These are phyloP conservation scores for Pulveroboletus ridleyi DNA, from an alignment of 1,284 basidiomycete species.

Conservation along the genomic window DNA sequence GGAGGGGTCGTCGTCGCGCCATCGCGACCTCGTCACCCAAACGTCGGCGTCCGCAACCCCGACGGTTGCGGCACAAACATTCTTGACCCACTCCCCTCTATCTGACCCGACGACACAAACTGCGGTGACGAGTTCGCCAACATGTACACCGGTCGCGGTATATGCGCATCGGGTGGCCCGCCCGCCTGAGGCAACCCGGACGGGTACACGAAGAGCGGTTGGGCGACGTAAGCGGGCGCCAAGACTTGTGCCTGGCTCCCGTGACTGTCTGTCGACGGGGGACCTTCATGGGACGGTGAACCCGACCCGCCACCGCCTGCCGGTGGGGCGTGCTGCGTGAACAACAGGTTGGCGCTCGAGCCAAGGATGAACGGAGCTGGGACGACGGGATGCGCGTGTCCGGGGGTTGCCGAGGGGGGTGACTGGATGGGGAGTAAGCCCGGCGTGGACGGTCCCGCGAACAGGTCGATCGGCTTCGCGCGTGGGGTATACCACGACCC, in stretches of 20 bases:
- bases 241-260: constrained; percentile 36
- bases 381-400: constrained; percentile 18
- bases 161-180: constrained; percentile 30
- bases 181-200: constrained; percentile 40
- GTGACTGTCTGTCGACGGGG: constrained; percentile 38
- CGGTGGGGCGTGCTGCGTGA: constrained; percentile 27
- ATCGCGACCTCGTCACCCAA: constrained; percentile 23
- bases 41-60: constrained; percentile 34
- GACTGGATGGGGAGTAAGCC: constrained; percentile 35
- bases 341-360: constrained; percentile 38
- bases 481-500: constrained; percentile 37
- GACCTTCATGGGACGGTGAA: constrained; percentile 38
- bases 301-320: constrained; percentile 28
- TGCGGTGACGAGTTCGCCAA: constrained; percentile 35
- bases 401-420: constrained; percentile 1
- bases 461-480: constrained; percentile 35
- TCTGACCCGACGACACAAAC: constrained; percentile 29
- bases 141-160: constrained; percentile 38
- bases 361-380: constrained; percentile 39
- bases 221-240: constrained; percentile 40
- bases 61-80: constrained; percentile 35
- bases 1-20: background rate
- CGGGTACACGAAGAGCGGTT: constrained; percentile 39
- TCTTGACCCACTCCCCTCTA: constrained; percentile 29
- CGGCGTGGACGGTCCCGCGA: constrained; percentile 41